These are phyloP conservation scores for Lasiosphaeris hirsuta DNA, from an alignment of 495 filamentous ascomycete genomes.

Conservation along the genomic window DNA sequence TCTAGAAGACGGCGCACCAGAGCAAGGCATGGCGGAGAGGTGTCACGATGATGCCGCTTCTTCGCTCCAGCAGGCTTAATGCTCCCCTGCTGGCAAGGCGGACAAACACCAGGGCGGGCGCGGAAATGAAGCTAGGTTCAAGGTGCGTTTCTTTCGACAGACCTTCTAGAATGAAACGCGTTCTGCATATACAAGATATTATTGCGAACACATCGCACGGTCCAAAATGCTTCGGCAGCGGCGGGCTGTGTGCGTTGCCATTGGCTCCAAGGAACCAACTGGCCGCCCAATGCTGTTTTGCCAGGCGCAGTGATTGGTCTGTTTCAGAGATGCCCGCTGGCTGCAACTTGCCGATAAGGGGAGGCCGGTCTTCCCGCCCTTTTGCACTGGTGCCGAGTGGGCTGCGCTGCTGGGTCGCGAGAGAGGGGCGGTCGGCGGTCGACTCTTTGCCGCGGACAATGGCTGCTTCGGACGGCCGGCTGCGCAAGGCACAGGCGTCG, in stretches of 20 bases:
- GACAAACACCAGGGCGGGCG: conserved; percentile 12
- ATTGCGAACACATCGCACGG: conserved; percentile 18
- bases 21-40: no score
- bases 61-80: no score
- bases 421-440: neutral
- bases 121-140: conserved; percentile 18
- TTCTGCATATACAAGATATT: conserved; percentile 19
- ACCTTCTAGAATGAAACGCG: conserved; percentile 34
- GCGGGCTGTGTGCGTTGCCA: conserved; percentile 15
- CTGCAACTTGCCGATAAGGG: conserved; percentile 26
- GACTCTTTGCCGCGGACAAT: no score
- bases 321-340: conserved; percentile 14
- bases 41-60: conserved; percentile 5
- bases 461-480: no score
- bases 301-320: conserved; percentile 20
- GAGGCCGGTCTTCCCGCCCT: conserved; percentile 11
- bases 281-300: conserved; percentile 12
- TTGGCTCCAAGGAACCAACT: conserved; percentile 17
- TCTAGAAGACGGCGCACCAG: no score
- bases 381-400: conserved; percentile 5
- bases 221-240: conserved; percentile 13
- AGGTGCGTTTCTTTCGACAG: conserved; percentile 22
- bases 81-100: neutral
- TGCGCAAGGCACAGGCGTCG: no score
- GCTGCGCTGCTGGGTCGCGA: neutral